Evolutionary conservation across 495 filamentous ascomycete species (phyloP).

Genomic region (Penicillium paradoxum): DNA sequence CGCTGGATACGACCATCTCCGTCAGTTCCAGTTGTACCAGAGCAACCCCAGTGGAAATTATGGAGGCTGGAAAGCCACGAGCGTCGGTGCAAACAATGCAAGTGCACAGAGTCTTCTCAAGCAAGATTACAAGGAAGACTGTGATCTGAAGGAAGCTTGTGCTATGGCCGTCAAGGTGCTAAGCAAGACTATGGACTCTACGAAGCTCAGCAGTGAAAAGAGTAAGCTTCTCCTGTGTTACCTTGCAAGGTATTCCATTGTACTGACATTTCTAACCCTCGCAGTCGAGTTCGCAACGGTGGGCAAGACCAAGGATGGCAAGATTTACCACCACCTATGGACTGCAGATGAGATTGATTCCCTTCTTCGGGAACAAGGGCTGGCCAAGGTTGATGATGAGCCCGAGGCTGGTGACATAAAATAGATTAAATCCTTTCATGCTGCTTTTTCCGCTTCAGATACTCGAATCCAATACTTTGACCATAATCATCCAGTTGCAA

Average conservation of each 20-base stretch:
- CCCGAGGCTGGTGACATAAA: slow-evolving; percentile 58
- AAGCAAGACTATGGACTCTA: slow-evolving; percentile 99
- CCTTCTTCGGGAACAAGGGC: slow-evolving; percentile 87
- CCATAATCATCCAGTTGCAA: slow-evolving; percentile 20
- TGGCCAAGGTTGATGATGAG: slow-evolving; percentile 82
- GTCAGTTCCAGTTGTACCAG: slow-evolving; percentile 98
- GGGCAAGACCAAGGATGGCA: slow-evolving; percentile 87
- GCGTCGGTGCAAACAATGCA: slow-evolving; percentile 95
- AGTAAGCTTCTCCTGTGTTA: slow-evolving; percentile 52
- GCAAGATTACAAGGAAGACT: slow-evolving; percentile 99
- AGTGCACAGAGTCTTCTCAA: slow-evolving; percentile 96
- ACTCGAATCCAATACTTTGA: slow-evolving; percentile 19
- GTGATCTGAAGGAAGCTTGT: slow-evolving; percentile 91
- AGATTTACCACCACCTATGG: slow-evolving; percentile 98
- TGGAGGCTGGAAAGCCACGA: slow-evolving; percentile 98
- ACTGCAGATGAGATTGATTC: slow-evolving; percentile 93
- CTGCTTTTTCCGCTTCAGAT: slow-evolving; percentile 16
- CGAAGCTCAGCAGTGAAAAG: slow-evolving; percentile 97
- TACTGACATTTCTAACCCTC: slow-evolving; percentile 26
- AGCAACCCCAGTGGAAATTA: slow-evolving; percentile 99
- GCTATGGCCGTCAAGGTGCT: slow-evolving; percentile 97
- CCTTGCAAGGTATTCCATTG: neutral
- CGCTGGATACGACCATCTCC: slow-evolving; percentile 89
- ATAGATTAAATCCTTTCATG: slow-evolving; percentile 36
- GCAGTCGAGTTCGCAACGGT: slow-evolving; percentile 99